Percentiles rank a stretch among this genome's conserved stretches.
These are phyloP conservation scores for Coniochaeta pulveracea DNA, from an alignment of 2,329 filamentous ascomycete genomes.

Conservation along the genomic window DNA sequence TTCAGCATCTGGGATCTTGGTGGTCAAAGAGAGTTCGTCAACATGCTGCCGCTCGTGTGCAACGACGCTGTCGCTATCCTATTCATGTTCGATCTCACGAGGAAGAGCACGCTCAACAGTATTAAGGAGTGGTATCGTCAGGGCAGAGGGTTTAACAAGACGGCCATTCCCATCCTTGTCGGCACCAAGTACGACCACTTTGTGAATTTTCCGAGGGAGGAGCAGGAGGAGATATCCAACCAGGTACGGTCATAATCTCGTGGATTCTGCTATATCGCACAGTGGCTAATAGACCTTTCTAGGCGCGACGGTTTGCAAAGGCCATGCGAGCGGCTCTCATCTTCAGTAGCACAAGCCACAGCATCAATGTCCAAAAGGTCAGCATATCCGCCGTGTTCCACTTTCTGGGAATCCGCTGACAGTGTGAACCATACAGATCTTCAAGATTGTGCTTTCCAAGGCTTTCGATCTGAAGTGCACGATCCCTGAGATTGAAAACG, in stretches of 20 bases:
- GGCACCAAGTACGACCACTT: slow-evolving; percentile 99
- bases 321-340: slow-evolving; percentile 97
- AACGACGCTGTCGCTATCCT: slow-evolving; percentile 97
- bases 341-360: slow-evolving; percentile 97
- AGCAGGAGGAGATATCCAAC: slow-evolving; percentile 96
- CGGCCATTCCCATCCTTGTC: slow-evolving; percentile 93
- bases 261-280: neutral
- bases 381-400: slow-evolving; percentile 6
- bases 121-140: slow-evolving; percentile 99
- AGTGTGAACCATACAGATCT: slow-evolving; percentile 66
- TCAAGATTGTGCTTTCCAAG: slow-evolving; percentile 98
- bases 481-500: slow-evolving; percentile 96
- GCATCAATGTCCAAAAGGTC: slow-evolving; percentile 98
- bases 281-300: slow-evolving; percentile 8
- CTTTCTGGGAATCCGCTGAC: slow-evolving; percentile 4
- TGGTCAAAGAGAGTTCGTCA: slow-evolving; percentile 96
- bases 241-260: slow-evolving; percentile 58
- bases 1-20: slow-evolving; percentile 99
- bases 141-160: slow-evolving; percentile 97
- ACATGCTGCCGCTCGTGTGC: slow-evolving; percentile 98
- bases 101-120: slow-evolving; percentile 96
- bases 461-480: slow-evolving; percentile 98
- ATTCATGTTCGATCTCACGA: slow-evolving; percentile 98
- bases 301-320: slow-evolving; percentile 93
- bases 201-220: slow-evolving; percentile 93